Base-by-base conservation (phyloP, 768 basidiomycete species). In the Xanthoconium stramineum region DNA sequence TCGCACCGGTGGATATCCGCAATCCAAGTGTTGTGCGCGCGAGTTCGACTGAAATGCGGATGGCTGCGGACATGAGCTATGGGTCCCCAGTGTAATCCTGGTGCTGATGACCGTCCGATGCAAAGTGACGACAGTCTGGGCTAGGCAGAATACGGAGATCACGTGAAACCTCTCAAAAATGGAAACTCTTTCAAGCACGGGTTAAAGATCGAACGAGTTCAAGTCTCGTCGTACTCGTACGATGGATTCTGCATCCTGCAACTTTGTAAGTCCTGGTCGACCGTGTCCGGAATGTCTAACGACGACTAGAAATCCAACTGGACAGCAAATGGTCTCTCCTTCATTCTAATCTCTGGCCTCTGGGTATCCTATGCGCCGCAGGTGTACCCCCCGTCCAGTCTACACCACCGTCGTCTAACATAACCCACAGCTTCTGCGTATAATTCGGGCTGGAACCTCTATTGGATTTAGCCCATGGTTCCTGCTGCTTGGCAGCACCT, bases 391-490 rank as follows among this genome's bases (percentile, higher is more conserved):
- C 13, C 32, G 11, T 43, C 1, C 17, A 42, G 17, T 47, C 14
- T 11, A 28, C 33, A 3, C n/a, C 37, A 6, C 38, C 8, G 38
- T 40, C 20, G 14, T 46, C 56, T 35, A 11, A 55, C 47, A 19
- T 53, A 15, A 9, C n/a, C 32, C 3, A 32, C 48, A 93, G 88
- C 91, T 92, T 63, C 73, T 84, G 51, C 81, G 93, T 8, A 97
- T 97, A 61, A 88, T 97, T 64, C 68, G 76, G 48, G 79, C 84
- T 24, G 80, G 83, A 38, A 88, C 93, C 0, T 93, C 89, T 0
- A 86, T 95, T 61, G 97, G 97, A 0, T 85, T 98, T 60, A 94
- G 90, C 58, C 93, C 95, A 17, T 87, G 89, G 82, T 98, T 91
- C 66, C 75, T 98, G 35, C 76, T 98, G 7, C 82, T 98, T 0